Evolutionary conservation across 176 grass and related monocot species (phyloP).

Genomic region (Bonia amplexicaulis): DNA sequence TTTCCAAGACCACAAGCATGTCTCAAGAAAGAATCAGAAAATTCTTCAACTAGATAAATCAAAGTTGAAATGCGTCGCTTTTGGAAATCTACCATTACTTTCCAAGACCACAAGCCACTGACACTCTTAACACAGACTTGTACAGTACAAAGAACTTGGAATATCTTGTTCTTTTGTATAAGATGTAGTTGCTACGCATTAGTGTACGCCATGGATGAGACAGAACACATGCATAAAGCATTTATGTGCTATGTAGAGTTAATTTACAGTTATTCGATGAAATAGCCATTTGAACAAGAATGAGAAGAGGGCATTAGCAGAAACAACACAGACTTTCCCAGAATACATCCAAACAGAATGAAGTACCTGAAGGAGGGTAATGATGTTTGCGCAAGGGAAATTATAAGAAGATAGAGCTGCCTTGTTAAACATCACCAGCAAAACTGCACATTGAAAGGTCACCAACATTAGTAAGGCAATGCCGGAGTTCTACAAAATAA

Average conservation of each 20-base stretch:
- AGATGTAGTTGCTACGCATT: neutral
- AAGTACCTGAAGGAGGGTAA: conserved; percentile 95
- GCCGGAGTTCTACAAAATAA: neutral
- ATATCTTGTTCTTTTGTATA: neutral
- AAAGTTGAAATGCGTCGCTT: neutral
- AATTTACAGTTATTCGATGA: neutral
- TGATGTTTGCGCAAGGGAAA: conserved; percentile 91
- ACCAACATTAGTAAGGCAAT: conserved; percentile 20
- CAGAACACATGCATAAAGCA: neutral
- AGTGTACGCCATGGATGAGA: neutral
- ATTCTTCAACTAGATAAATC: neutral
- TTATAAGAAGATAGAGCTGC: conserved; percentile 91
- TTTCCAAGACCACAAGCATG: neutral
- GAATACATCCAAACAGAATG: conserved; percentile 22
- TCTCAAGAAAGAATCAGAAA: neutral
- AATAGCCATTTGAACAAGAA: neutral
- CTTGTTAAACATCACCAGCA: conserved; percentile 98
- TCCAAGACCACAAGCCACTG: neutral
- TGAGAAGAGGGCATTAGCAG: neutral
- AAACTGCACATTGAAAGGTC: conserved; percentile 55
- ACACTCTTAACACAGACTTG: neutral
- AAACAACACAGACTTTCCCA: neutral
- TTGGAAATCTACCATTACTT: neutral
- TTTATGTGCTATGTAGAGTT: neutral
- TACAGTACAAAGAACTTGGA: neutral